phyloP scores from a whole-genome alignment of 2,329 filamentous ascomycete genomes.

The Xenoacremonium recifei region DNA sequence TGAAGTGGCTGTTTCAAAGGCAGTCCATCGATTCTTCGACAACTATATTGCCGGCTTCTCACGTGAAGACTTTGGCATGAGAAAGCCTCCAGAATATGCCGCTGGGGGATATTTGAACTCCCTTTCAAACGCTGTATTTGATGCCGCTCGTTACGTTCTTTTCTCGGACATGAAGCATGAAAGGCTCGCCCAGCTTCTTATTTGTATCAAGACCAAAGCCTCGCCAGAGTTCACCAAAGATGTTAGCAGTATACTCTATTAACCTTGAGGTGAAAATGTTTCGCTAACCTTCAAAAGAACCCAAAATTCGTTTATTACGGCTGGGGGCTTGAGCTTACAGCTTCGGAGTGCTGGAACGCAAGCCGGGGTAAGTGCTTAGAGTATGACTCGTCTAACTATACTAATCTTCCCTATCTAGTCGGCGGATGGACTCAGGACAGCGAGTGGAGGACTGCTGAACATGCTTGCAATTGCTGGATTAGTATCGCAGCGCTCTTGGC shows the following conservation, averaged over 20 bases:
- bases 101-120: slow-evolving; percentile 2
- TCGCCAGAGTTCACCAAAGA: neutral
- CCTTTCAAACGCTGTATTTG: neutral
- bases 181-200: slow-evolving; percentile 6
- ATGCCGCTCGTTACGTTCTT: neutral
- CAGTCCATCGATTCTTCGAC: neutral
- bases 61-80: slow-evolving; percentile 1
- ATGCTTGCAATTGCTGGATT: slow-evolving; percentile 2
- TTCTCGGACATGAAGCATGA: slow-evolving; percentile 5
- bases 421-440: neutral
- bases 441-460: neutral
- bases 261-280: too few species aligned
- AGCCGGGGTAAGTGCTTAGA: neutral
- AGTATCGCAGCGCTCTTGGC: slow-evolving; percentile 4
- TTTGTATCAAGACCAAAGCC: slow-evolving; percentile 1
- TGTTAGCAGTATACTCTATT: too few species aligned
- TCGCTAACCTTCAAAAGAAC: neutral
- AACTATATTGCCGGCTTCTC: neutral
- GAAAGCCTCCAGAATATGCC: slow-evolving; percentile 1
- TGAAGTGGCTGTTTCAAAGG: neutral
- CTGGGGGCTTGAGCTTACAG: slow-evolving; percentile 3
- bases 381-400: neutral
- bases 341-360: slow-evolving; percentile 1
- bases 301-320: slow-evolving; percentile 7
- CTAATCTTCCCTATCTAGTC: neutral